A percentile compares a stretch with the other conserved stretches of the same genome.
phyloP scores from a whole-genome alignment of 2,329 filamentous ascomycete species.

The Nakataea oryzae region DNA sequence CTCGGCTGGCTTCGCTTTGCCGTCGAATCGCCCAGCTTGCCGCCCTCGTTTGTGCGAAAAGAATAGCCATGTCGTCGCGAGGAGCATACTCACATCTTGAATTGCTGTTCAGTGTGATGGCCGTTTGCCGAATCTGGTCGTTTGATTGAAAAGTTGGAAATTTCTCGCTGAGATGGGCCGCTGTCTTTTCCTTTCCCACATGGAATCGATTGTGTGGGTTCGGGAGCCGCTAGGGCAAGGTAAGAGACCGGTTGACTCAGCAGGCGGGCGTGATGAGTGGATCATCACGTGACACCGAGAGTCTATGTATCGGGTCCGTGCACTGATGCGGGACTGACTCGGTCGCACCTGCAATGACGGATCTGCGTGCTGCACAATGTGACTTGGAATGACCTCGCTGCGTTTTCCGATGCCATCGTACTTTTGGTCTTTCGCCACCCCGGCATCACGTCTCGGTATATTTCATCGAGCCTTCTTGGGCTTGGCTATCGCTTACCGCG shows the following conservation, averaged over 20 bases:
- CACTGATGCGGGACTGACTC: too few relatives aligned
- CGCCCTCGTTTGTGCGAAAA: neutral
- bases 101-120: constrained; percentile 23
- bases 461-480: too few relatives aligned
- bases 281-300: neutral
- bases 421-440: too few relatives aligned
- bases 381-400: too few relatives aligned
- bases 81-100: constrained; percentile 26
- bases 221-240: neutral
- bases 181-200: neutral
- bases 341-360: too few relatives aligned
- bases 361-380: too few relatives aligned
- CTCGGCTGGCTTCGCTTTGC: neutral
- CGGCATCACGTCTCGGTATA: too few relatives aligned
- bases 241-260: neutral
- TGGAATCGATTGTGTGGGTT: constrained; percentile 2
- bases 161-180: constrained; percentile 14
- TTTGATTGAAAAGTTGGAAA: constrained; percentile 18
- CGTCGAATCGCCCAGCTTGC: constrained; percentile 2
- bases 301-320: neutral
- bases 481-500: too few relatives aligned
- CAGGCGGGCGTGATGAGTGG: neutral
- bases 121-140: constrained; percentile 17
- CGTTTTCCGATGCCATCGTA: too few relatives aligned
- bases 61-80: neutral